These are phyloP conservation scores for Syncephalastrum contaminatum DNA, from an alignment of 371 early-diverging fungal species.

Conservation along the genomic window DNA sequence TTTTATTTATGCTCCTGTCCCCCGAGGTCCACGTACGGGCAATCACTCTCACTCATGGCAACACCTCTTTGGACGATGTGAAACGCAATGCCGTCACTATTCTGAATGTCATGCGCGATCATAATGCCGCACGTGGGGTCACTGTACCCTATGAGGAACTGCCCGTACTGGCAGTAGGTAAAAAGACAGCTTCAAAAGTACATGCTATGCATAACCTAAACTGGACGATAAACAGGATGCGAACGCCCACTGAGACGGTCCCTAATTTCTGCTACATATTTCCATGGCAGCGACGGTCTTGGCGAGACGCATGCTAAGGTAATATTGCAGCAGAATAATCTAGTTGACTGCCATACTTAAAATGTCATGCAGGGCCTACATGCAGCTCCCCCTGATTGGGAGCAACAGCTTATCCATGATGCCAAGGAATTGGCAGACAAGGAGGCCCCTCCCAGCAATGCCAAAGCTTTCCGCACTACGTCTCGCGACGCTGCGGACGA, in stretches of 20 bases:
- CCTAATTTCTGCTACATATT: constrained; percentile 34
- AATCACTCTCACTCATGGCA: constrained; percentile 55
- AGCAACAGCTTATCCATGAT: constrained; percentile 19
- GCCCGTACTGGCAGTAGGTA: constrained; percentile 51
- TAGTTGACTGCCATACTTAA: not conserved
- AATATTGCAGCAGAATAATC: not conserved
- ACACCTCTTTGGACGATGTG: constrained; percentile 31
- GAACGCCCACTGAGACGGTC: constrained; percentile 33
- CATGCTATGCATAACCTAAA: too few relatives aligned
- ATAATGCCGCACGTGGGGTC: constrained; percentile 23
- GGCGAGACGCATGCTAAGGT: constrained; percentile 41
- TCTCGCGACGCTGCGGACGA: constrained; percentile 44
- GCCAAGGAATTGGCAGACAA: constrained; percentile 20
- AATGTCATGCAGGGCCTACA: constrained; percentile 23
- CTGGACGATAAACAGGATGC: constrained; percentile 27
- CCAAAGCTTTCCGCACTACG: constrained; percentile 29
- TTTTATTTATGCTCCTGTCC: constrained; percentile 44
- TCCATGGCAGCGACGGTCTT: constrained; percentile 55
- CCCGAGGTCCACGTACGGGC: constrained; percentile 49
- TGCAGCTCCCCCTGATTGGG: constrained; percentile 42
- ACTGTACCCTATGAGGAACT: constrained; percentile 24
- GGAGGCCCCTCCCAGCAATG: not conserved
- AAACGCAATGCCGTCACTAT: constrained; percentile 26
- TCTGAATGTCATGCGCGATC: constrained; percentile 35
- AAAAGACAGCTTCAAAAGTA: not conserved